These are phyloP conservation scores for Microstroma glucosiphilum DNA, from an alignment of 1,284 basidiomycete species.

Conservation along the genomic window DNA sequence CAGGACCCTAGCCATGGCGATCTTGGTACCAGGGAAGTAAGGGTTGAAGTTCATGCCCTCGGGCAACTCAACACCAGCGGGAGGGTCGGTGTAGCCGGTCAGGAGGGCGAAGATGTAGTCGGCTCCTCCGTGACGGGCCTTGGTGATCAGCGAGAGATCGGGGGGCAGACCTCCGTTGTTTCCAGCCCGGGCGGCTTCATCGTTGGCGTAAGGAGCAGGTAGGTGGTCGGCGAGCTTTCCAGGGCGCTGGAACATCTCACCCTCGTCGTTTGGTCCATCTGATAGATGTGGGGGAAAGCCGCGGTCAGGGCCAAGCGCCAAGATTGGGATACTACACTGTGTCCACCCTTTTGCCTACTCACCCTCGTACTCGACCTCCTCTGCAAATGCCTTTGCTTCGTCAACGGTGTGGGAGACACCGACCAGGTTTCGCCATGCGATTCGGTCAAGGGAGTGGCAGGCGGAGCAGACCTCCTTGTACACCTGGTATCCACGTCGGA, in stretches of 20 bases:
- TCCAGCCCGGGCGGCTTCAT: conserved; percentile 89
- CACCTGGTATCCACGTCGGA: conserved; percentile 95
- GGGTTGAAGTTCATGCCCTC: conserved; percentile 54
- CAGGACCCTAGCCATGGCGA: conserved; percentile 94
- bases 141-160: conserved; percentile 92
- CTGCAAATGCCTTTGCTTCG: conserved; percentile 85
- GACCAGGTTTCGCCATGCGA: conserved; percentile 99
- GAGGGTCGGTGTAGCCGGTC: conserved; percentile 94
- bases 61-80: conserved; percentile 90
- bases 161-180: conserved; percentile 95
- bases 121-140: conserved; percentile 93
- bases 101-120: conserved; percentile 96
- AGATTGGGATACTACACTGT: neutral
- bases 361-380: conserved; percentile 85
- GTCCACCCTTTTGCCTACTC: conserved; percentile 53
- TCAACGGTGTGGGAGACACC: conserved; percentile 94
- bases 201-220: conserved; percentile 92
- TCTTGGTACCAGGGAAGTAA: conserved; percentile 59
- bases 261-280: conserved; percentile 69
- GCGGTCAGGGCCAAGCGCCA: neutral
- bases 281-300: neutral
- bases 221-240: conserved; percentile 97
- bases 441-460: conserved; percentile 97
- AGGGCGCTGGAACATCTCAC: conserved; percentile 97
- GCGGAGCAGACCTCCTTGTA: conserved; percentile 99